Base-by-base conservation (phyloP, 805 yeast genomes). In the Novakomyces olei region DNA sequence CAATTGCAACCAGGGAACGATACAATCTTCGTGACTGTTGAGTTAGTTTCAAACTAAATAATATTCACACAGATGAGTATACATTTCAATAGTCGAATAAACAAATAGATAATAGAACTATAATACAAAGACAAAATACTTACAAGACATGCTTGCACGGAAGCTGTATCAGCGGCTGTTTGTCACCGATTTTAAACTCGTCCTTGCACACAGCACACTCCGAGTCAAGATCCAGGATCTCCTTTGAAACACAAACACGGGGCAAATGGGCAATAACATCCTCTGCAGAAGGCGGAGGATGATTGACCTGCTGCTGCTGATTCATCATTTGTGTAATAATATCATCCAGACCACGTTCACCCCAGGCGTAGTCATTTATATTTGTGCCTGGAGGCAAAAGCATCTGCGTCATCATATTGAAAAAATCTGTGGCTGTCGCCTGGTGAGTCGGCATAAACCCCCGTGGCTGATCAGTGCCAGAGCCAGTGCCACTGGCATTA, bases 311-410 rank as follows among this genome's bases (percentile, higher is more conserved):
- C 20, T 33, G 38, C 2, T 37, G 28, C 26, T 40, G 44, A 17
- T 41, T 43, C 44, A 41, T 41, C 5, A 41, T 29, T 24, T 40
- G 42, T 4, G 43, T 32, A 8, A 41, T 36, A 17, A 41, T 40
- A 15, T 34, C 37, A 23, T 41, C 43, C 6, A 41, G 34, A 5
- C 40, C 42, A 4, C 36, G 35, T 23, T 38, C 38, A 10, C 43
- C 39, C 29, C 26, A 34, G 4, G 31, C 44, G 30, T 41, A 41
- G 19, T 41, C 43, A 7, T 26, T 33, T 2, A 25, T 23, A 29
- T 29, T 29, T 29, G n/a, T n/a, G n/a, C n/a, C n/a, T n/a, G n/a
- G n/a, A n/a, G n/a, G n/a, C n/a, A n/a, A n/a, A n/a, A n/a, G n/a
- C n/a, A n/a, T n/a, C n/a, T n/a, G n/a, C n/a, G n/a, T n/a, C n/a